A percentile compares a stretch with the other conserved stretches of the same genome.
Conservation (phyloP, 2,329 filamentous ascomycete species). For the Sporothrix pallida region DNA sequence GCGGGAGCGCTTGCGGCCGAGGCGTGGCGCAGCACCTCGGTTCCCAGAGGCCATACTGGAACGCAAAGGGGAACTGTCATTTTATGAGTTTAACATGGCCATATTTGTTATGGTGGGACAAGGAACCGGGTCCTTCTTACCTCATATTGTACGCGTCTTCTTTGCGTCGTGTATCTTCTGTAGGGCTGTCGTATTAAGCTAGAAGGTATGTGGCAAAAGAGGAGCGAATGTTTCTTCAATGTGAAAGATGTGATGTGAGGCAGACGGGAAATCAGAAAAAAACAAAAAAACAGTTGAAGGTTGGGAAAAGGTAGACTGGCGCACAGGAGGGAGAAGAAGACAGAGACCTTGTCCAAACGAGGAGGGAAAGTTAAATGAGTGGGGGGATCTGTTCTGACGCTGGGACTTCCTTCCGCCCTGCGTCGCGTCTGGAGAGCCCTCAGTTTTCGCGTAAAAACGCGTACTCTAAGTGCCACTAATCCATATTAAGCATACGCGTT, state of each 20-base stretch:
- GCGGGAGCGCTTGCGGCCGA: conserved; percentile 62
- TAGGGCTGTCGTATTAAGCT: neutral
- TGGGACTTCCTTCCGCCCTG: conserved; percentile 7
- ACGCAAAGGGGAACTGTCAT: conserved; percentile 78
- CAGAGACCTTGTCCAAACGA: neutral
- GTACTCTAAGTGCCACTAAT: conserved; percentile 52
- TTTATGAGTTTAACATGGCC: neutral
- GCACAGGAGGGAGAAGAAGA: neutral
- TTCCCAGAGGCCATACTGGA: conserved; percentile 83
- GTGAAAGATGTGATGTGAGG: too few species aligned
- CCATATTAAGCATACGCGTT: conserved; percentile 42
- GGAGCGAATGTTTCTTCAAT: neutral
- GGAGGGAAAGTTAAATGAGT: conserved; percentile 30
- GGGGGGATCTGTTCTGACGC: neutral
- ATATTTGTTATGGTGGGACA: neutral
- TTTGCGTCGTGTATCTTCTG: neutral
- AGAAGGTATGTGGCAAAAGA: neutral
- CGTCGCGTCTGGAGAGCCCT: conserved; percentile 29
- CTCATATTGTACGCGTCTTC: conserved; percentile 39
- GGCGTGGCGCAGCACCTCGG: conserved; percentile 64
- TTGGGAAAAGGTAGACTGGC: neutral
- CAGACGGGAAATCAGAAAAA: neutral
- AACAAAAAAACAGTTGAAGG: neutral
- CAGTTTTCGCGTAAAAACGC: conserved; percentile 39
- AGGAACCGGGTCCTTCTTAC: conserved; percentile 32